Percentiles rank a stretch among this genome's conserved stretches.
phyloP scores from a whole-genome alignment of 176 grass and related monocot species.

The Ampelocalamus luodianensis region DNA sequence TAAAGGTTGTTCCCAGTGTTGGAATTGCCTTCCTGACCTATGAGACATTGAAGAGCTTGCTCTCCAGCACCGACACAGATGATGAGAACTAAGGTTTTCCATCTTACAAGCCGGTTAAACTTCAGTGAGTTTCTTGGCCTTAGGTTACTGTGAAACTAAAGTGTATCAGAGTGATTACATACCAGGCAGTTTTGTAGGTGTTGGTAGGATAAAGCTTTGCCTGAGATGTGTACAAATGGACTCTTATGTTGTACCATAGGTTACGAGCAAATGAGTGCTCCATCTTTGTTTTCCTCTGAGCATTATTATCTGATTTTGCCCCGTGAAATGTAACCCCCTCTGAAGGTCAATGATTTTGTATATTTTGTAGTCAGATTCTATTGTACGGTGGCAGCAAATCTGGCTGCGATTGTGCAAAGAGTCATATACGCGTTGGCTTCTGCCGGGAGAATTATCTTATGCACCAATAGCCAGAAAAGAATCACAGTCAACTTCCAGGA shows the following conservation, averaged over 20 bases:
- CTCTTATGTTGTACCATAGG: conserved; percentile 44
- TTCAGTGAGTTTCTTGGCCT: conserved; percentile 28
- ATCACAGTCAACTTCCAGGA: no score
- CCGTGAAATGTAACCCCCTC: neutral
- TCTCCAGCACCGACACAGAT: no score
- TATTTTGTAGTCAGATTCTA: neutral
- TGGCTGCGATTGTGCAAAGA: neutral
- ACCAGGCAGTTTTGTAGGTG: conserved; percentile 64
- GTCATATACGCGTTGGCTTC: neutral
- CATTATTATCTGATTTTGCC: conserved; percentile 35
- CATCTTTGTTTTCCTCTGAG: conserved; percentile 18
- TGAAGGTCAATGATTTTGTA: neutral
- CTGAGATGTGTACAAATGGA: neutral
- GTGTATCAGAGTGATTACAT: conserved; percentile 38
- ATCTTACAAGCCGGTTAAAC: no score
- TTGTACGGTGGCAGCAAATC: neutral
- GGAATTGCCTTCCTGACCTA: no score
- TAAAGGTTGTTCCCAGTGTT: no score
- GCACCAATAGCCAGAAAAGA: no score
- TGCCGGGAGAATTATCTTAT: no score
- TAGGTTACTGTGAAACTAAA: conserved; percentile 43
- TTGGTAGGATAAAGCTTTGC: conserved; percentile 56
- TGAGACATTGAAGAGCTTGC: no score
- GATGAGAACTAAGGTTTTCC: no score
- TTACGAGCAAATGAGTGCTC: conserved; percentile 2